Evolutionary conservation across 2,329 filamentous ascomycete genomes (phyloP), one percentile per base, ranked within the genome.

Genomic region (Dryadomyces quercivorus): DNA sequence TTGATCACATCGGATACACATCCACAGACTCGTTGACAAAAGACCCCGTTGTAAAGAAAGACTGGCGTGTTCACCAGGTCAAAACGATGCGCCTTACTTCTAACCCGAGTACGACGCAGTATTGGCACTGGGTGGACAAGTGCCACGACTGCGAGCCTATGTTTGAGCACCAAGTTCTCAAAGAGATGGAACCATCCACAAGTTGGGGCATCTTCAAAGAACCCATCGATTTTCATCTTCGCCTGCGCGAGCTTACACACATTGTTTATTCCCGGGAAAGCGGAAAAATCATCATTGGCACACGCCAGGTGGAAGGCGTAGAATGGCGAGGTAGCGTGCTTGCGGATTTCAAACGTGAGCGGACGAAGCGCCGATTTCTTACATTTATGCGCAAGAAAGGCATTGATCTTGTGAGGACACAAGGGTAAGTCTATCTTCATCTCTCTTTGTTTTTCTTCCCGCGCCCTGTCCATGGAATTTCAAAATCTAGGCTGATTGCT

Each of bases 101-200:
- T 21, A 74, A 72, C 53, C 64, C 67, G 2, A 61, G 67, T 13
- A 72, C 76, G 5, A 78, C 75, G 13, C 77, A 81, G 61, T 80
- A 80, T 64, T 78, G 75, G 75, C 75, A 75, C 51, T 80, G 73
- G 72, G 60, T 73, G 3, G 66, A 66, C 9, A 63, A 56, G 15
- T 55, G 48, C 20, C 43, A 59, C 2, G 54, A 55, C 18, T 60
- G 68, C 15, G 67, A 67, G 22, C 52, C 63, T 21, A 59, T 67
- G 50, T 75, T 80, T 53, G 74, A 80, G 65, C 77, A 80, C 58
- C 77, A 79, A 60, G 72, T 80, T 1, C 68, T 80, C 5, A 71
- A 70, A 47, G 70, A 74, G 16, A 66, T 70, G n/a, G 55, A 58
- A 18, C 72, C 72, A 15, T 26, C 34, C 1, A 67, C 70, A 2